Evolutionary conservation across 495 filamentous ascomycete genomes (phyloP), one percentile per base, ranked within the genome.

Genomic region (Chaetomium fimeti): DNA sequence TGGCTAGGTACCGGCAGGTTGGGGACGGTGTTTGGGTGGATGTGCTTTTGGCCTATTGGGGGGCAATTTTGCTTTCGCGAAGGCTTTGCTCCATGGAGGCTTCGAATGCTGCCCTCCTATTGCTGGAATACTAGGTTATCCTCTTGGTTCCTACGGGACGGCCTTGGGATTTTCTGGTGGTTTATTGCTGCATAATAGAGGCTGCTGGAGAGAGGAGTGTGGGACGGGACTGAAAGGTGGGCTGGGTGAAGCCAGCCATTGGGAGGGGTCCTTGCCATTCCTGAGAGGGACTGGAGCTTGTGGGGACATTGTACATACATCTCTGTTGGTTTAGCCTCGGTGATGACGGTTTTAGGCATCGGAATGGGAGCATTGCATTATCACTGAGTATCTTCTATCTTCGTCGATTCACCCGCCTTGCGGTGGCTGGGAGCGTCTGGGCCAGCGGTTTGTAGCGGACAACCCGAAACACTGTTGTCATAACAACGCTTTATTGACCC

Each of bases 331-430:
- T 69, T 62, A 43, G 54, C 24, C 55, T 47, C 57, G 63, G 57
- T 57, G 60, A 66, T 61, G 65, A 61, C 54, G 62, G 16, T 57
- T 27, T 66, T 62, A 54, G 64, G 66, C 65, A 69, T 63, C 47
- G 66, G 69, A 65, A 71, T 63, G 61, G 45, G 61, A 67, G 48
- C 61, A 68, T 68, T 61, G 66, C 61, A 67, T 65, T 67, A 51
- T 60, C 36, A 38, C 13, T 58, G 13, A 36, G 15, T 45, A 43
- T 43, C 2, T 15, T 43, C 32, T 36, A 36, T 43, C 40, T 43
- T 43, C n/a, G 40, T 18, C 40, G 16, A 36, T 9, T 1, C 32
- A 9, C 32, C 32, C 32, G 32, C 40, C 15, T 43, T 43, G 13
- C 18, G 40, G 40, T 15, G 16, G 40, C 16, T 40, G 13, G 40